These are phyloP conservation scores for Brassica cretica DNA, from an alignment of 345 rosid genomes.

Conservation along the genomic window DNA sequence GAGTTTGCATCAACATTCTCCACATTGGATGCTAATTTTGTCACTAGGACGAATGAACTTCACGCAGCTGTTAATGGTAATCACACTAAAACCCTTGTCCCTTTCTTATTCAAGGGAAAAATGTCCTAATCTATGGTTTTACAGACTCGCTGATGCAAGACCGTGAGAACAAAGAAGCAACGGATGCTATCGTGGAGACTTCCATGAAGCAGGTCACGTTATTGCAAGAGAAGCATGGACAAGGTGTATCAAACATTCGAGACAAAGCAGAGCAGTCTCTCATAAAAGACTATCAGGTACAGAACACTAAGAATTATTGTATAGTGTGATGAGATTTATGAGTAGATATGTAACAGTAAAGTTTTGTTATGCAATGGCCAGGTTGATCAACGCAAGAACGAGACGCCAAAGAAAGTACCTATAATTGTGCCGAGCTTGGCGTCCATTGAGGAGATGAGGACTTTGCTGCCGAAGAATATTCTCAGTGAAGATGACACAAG, in stretches of 20 bases:
- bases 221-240: conserved; percentile 61
- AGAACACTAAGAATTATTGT: neutral
- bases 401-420: conserved; percentile 55
- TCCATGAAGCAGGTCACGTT: conserved; percentile 58
- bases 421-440: conserved; percentile 66
- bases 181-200: conserved; percentile 50
- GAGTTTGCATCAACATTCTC: conserved; percentile 53
- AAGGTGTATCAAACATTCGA: conserved; percentile 54
- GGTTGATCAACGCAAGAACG: conserved; percentile 56
- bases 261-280: conserved; percentile 68
- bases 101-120: neutral
- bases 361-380: conserved; percentile 30
- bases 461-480: conserved; percentile 16
- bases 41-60: conserved; percentile 45
- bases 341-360: neutral
- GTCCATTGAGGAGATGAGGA: conserved; percentile 73
- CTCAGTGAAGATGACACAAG: conserved; percentile 29
- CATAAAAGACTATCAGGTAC: conserved; percentile 74
- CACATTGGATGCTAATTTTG: conserved; percentile 48
- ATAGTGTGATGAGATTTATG: neutral
- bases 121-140: conserved; percentile 18
- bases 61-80: conserved; percentile 59
- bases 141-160: conserved; percentile 63
- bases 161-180: conserved; percentile 53
- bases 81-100: neutral